Percentiles rank a stretch among this genome's conserved stretches.
phyloP scores from a whole-genome alignment of 192 early-diverging fungal genomes.

The Rhizophagus clarus region DNA sequence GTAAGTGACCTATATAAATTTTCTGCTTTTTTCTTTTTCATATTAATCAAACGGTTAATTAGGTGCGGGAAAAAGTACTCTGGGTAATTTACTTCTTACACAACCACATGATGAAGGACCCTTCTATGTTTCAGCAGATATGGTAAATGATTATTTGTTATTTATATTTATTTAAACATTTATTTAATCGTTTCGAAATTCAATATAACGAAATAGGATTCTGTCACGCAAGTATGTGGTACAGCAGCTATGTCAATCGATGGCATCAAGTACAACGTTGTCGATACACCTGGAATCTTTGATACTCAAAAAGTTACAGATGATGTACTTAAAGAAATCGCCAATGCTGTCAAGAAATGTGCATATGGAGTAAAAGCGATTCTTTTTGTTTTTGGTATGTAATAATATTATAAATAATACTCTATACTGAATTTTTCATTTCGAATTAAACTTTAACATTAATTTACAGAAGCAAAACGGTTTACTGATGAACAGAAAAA shows the following conservation, averaged over 20 bases:
- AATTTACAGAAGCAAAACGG: background rate
- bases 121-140: constrained; percentile 6
- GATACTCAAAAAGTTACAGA: constrained; percentile 9
- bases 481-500: constrained; percentile 18
- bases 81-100: constrained; percentile 10
- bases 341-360: constrained; percentile 4
- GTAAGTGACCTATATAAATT: background rate
- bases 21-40: background rate
- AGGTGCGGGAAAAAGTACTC: constrained; percentile 30
- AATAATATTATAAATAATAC: background rate
- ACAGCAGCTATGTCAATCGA: constrained; percentile 8
- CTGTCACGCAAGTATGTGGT: constrained; percentile 23
- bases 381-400: constrained; percentile 25
- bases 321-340: constrained; percentile 11
- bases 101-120: constrained; percentile 2
- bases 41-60: background rate
- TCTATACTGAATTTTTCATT: background rate
- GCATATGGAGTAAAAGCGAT: constrained; percentile 19
- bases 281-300: constrained; percentile 25
- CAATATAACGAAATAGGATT: constrained; percentile 14
- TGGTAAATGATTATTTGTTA: background rate
- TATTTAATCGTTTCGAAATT: background rate
- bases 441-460: background rate
- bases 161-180: background rate
- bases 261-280: background rate